Base-by-base conservation (phyloP, 176 grass and related monocot genomes). In the Triticum aestivum region DNA sequence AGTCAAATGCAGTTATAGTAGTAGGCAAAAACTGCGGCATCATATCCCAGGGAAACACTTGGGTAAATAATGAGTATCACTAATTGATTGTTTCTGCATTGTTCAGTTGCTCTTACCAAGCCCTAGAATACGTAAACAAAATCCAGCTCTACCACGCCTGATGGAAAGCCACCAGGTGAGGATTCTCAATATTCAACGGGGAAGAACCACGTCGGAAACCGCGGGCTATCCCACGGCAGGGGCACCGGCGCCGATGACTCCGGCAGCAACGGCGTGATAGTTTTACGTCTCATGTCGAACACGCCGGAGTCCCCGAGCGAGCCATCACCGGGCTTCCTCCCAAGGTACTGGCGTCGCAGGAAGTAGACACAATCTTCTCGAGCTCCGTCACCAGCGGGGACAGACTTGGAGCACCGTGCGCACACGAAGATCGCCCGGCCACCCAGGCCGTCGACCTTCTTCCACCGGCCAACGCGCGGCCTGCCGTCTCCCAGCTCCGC, bases 341-440 rank as follows among this genome's bases (percentile, higher is more conserved):
- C 15, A 2, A 18, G 15, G 66, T 24, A 73, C 5, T 26, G 54
- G 6, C 23, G n/a, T 18, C 15, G 27, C 54, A 77, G 74, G 67
- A 87, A 83, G 26, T 83, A 88, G 37, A 88, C 61, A 47, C 24
- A 82, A 49, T 88, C 79, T 54, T 59, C 17, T 45, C 51, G 61
- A 69, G 73, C 20, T 17, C 70, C 76, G 34, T 9, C 10, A 8
- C 12, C 32, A 15, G 33, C 69, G n/a, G 79, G 12, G 24, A 66
- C 14, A 21, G 79, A 82, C 32, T 59, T 76, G 3, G 86, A 82
- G 86, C 45, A 61, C 11, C 11, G 20, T 1, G 0, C 1, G 1
- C 86, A 20, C 7, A 88, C 51, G 26, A 77, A 83, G 11, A 88
- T 73, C 0, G 70, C 42, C 2, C 37, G 65, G 8, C 84, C 51